Conservation (phyloP, 257 asterid species). For the Plantago major region DNA sequence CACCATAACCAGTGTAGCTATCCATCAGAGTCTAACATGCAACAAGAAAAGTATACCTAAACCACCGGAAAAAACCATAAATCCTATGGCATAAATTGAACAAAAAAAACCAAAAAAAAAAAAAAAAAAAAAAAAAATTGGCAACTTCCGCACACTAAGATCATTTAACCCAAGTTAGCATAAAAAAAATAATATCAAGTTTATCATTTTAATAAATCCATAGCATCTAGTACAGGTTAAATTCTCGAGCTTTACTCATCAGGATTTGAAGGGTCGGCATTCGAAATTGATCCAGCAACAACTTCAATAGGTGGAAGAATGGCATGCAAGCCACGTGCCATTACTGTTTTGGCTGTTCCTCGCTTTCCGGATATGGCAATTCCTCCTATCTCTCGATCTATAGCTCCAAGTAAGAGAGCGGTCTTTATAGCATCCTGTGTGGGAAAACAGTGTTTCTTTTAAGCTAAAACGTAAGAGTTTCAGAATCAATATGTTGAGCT, state of each 20-base stretch:
- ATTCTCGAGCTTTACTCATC: constrained; percentile 67
- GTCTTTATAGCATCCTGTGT: constrained; percentile 92
- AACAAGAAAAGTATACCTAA: neutral
- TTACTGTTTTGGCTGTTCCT: constrained; percentile 97
- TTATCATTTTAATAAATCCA: neutral
- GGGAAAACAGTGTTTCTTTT: constrained; percentile 15
- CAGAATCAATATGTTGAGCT: too few species aligned
- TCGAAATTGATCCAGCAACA: constrained; percentile 70
- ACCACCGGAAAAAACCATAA: neutral
- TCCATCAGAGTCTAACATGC: neutral
- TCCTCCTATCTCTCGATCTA: constrained; percentile 95
- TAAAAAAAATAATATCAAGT: neutral
- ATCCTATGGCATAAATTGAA: too few species aligned
- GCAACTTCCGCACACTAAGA: neutral
- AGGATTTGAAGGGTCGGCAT: constrained; percentile 72
- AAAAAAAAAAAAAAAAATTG: neutral
- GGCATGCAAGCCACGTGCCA: constrained; percentile 98
- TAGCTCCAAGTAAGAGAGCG: constrained; percentile 94
- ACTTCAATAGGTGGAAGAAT: constrained; percentile 97
- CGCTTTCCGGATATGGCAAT: constrained; percentile 95
- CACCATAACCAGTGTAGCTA: too few species aligned
- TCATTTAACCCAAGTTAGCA: too few species aligned
- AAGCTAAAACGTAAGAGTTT: too few species aligned
- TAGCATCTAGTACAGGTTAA: constrained; percentile 2
- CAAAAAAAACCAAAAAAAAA: too few species aligned